A percentile compares a stretch with the other conserved stretches of the same genome.
These are phyloP conservation scores for Botrytis fabae DNA, from an alignment of 2,329 filamentous ascomycete species.

Conservation along the genomic window DNA sequence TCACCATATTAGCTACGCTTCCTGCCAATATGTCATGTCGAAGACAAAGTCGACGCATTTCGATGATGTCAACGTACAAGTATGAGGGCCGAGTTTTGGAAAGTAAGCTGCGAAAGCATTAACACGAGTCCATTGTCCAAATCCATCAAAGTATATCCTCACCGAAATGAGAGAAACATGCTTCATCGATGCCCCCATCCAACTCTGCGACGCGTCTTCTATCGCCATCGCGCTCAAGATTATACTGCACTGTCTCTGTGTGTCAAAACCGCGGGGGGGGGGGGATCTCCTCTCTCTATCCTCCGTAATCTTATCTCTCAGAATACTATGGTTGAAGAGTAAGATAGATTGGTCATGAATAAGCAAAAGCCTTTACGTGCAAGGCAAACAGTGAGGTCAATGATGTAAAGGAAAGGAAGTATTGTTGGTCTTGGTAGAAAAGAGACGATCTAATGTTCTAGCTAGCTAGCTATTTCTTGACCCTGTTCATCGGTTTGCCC, in stretches of 20 bases:
- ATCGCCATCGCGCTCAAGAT: slow-evolving; percentile 15
- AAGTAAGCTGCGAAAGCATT: slow-evolving; percentile 61
- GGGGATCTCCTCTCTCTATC: slow-evolving; percentile 11
- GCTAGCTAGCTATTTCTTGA: not conserved
- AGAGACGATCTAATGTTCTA: slow-evolving; percentile 14
- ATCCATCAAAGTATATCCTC: slow-evolving; percentile 38
- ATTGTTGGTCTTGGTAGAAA: not conserved
- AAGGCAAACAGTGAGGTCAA: slow-evolving; percentile 17
- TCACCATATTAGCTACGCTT: slow-evolving; percentile 2
- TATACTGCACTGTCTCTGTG: not conserved
- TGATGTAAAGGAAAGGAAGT: slow-evolving; percentile 18
- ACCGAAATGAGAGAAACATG: slow-evolving; percentile 67
- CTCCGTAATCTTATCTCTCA: not conserved
- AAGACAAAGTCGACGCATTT: not conserved
- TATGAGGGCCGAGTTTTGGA: slow-evolving; percentile 78
- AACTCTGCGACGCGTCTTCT: slow-evolving; percentile 29
- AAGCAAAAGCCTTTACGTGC: slow-evolving; percentile 18
- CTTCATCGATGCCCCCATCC: slow-evolving; percentile 65
- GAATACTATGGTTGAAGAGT: not conserved
- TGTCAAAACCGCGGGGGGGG: slow-evolving; percentile 12
- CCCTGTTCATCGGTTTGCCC: not conserved
- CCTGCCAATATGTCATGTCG: not conserved
- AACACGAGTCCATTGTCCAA: slow-evolving; percentile 34
- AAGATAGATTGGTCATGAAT: slow-evolving; percentile 2
- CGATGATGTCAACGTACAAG: slow-evolving; percentile 51